These are phyloP conservation scores for Quercus suber DNA, from an alignment of 306 rosid genomes.

Conservation along the genomic window DNA sequence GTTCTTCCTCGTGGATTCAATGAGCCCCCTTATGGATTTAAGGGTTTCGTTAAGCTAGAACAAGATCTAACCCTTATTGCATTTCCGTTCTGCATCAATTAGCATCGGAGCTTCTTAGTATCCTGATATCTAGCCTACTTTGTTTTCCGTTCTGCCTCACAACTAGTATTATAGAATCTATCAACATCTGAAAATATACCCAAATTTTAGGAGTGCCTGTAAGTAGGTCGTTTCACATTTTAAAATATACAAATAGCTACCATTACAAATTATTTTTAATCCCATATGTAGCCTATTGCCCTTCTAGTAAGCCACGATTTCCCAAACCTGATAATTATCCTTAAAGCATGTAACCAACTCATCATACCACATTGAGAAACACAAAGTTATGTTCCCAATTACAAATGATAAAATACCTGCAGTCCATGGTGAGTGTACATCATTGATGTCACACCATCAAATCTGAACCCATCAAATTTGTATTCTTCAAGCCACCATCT, in stretches of 20 bases:
- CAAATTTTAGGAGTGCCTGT: not conserved
- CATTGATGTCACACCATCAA: conserved; percentile 99
- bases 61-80: too few relatives aligned
- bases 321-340: not conserved
- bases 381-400: conserved; percentile 6
- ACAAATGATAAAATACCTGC: conserved; percentile 43
- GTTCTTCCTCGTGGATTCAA: too few relatives aligned
- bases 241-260: not conserved
- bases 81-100: too few relatives aligned
- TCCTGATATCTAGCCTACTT: too few relatives aligned
- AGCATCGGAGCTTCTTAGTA: too few relatives aligned
- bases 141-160: too few relatives aligned
- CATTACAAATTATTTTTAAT: not conserved
- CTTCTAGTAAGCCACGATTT: not conserved
- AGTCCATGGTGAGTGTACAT: conserved; percentile 98
- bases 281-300: not conserved
- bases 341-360: not conserved
- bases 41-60: too few relatives aligned
- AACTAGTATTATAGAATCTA: not conserved
- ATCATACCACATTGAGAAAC: conserved; percentile 4
- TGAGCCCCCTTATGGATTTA: too few relatives aligned
- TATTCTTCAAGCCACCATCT: conserved; percentile 99
- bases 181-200: not conserved
- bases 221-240: not conserved
- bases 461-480: conserved; percentile 96